phyloP scores from a whole-genome alignment of 2,329 filamentous ascomycete species.

The Colletotrichum tofieldiae region DNA sequence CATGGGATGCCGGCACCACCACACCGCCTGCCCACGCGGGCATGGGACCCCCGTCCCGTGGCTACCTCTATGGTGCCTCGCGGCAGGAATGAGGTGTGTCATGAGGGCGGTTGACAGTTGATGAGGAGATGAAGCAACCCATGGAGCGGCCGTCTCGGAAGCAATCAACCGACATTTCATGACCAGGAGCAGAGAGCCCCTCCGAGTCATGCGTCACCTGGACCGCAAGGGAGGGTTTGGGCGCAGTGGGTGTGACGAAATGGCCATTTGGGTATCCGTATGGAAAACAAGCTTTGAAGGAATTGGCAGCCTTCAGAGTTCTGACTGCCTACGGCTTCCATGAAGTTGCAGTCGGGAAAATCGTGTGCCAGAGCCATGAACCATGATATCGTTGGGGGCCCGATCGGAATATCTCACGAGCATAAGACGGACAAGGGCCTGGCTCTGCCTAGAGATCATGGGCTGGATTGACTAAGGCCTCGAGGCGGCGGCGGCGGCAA shows the following conservation, averaged over 20 bases:
- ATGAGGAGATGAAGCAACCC: slow-evolving; percentile 14
- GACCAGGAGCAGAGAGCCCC: slow-evolving; percentile 12
- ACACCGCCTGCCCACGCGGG: slow-evolving; percentile 15
- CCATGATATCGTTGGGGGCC: slow-evolving; percentile 16
- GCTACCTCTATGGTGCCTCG: slow-evolving; percentile 6
- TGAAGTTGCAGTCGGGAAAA: background rate
- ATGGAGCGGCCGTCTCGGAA: slow-evolving; percentile 17
- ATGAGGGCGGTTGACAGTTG: slow-evolving; percentile 10
- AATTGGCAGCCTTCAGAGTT: background rate
- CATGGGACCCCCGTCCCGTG: slow-evolving; percentile 9
- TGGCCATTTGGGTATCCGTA: background rate
- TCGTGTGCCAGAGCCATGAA: slow-evolving; percentile 5
- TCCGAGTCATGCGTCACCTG: slow-evolving; percentile 33
- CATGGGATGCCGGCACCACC: slow-evolving; percentile 4
- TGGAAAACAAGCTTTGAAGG: slow-evolving; percentile 30
- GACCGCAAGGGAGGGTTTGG: slow-evolving; percentile 6
- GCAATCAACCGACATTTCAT: slow-evolving; percentile 7
- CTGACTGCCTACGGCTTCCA: background rate
- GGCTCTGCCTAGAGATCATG: background rate
- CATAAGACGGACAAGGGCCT: background rate
- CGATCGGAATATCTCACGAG: background rate
- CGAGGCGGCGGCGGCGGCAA: background rate
- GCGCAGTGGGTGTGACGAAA: slow-evolving; percentile 12
- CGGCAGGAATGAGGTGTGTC: slow-evolving; percentile 13
- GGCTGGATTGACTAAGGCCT: background rate